These are phyloP conservation scores for Dianthus caryophyllus DNA, from an alignment of 148 eudicot genomes.

Conservation along the genomic window DNA sequence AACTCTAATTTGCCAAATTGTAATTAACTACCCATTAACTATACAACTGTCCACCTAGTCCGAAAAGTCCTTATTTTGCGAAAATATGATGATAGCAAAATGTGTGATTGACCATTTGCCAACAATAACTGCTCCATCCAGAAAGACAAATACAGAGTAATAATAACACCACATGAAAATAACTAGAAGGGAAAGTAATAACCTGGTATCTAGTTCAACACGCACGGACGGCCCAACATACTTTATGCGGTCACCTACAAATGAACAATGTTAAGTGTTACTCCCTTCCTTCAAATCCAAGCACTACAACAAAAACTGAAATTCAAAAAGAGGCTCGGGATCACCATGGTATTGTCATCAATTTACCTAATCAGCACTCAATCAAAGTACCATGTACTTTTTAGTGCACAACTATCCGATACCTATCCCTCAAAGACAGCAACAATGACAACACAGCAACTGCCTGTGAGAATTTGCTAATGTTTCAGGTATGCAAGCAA, in stretches of 20 bases:
- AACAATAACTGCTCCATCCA: neutral
- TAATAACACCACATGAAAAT: constrained; percentile 1
- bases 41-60: neutral
- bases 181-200: constrained; percentile 4
- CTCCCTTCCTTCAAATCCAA: neutral
- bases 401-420: neutral
- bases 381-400: constrained; percentile 5
- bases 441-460: no score
- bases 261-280: constrained; percentile 10
- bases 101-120: neutral
- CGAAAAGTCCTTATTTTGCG: neutral
- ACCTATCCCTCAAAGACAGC: neutral
- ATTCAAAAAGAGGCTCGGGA: no score
- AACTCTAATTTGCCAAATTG: neutral
- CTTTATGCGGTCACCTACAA: constrained; percentile 90
- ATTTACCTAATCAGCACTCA: no score
- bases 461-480: no score
- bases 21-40: no score
- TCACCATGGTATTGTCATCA: no score
- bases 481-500: no score
- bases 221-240: constrained; percentile 60
- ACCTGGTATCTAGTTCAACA: constrained; percentile 75
- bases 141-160: neutral
- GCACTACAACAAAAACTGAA: no score
- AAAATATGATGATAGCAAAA: neutral